Percentiles rank a stretch among this genome's conserved stretches.
Conservation (phyloP, 2,329 filamentous ascomycete genomes). For the Cladosporium sp. region DNA sequence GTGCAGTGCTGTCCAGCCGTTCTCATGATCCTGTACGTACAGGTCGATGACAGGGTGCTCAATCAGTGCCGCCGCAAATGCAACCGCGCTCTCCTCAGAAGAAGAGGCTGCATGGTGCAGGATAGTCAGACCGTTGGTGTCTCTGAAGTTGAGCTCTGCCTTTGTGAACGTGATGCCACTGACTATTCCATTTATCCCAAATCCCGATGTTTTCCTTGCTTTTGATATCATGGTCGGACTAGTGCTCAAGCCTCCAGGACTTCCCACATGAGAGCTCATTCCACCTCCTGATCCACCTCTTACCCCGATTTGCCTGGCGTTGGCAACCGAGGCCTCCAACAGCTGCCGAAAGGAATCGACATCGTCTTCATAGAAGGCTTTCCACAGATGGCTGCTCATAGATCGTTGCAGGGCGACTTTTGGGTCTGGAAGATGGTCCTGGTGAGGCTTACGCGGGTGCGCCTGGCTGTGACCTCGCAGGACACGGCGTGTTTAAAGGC, state of each 20-base stretch:
- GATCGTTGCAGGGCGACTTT: slow-evolving; percentile 40
- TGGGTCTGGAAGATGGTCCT: slow-evolving; percentile 31
- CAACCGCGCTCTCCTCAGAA: slow-evolving; percentile 60
- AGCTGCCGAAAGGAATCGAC: slow-evolving; percentile 89
- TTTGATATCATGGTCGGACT: slow-evolving; percentile 40
- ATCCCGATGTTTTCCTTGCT: slow-evolving; percentile 25
- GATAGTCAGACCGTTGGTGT: slow-evolving; percentile 74
- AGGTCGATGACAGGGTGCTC: slow-evolving; percentile 80
- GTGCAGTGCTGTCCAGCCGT: slow-evolving; percentile 92
- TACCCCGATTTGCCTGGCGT: slow-evolving; percentile 46
- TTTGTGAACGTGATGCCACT: slow-evolving; percentile 46
- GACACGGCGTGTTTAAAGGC: slow-evolving; percentile 93
- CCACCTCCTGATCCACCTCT: slow-evolving; percentile 31
- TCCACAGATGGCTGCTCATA: slow-evolving; percentile 97
- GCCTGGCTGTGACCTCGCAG: slow-evolving; percentile 87
- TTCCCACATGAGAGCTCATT: slow-evolving; percentile 31
- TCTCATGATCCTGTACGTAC: slow-evolving; percentile 82
- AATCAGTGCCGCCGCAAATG: slow-evolving; percentile 74
- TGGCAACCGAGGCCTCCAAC: slow-evolving; percentile 66
- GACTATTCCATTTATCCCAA: background rate
- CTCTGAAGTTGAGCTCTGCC: slow-evolving; percentile 77
- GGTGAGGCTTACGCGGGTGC: slow-evolving; percentile 55
- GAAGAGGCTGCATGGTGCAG: slow-evolving; percentile 81
- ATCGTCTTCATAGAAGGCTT: slow-evolving; percentile 95
- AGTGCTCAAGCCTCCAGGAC: slow-evolving; percentile 43